phyloP scores from a whole-genome alignment of 1,139 yeast genomes.

The Taphrina pruni region DNA sequence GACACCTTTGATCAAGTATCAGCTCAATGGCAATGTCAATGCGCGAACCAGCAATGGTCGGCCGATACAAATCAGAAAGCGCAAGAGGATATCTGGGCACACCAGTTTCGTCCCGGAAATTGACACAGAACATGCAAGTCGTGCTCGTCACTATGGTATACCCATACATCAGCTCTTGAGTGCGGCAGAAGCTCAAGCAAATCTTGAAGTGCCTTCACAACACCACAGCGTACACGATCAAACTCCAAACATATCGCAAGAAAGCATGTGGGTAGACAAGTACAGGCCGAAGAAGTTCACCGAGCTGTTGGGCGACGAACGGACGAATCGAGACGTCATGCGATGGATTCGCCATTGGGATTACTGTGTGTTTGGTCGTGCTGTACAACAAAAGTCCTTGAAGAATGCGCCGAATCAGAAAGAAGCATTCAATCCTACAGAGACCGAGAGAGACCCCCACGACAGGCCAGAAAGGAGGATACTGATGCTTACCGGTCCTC shows the following conservation, averaged over 20 bases:
- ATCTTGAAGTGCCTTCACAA: neutral
- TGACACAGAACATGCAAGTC: slow-evolving; percentile 28
- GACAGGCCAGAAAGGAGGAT: slow-evolving; percentile 76
- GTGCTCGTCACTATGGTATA: slow-evolving; percentile 31
- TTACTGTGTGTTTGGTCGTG: slow-evolving; percentile 63
- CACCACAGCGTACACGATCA: neutral
- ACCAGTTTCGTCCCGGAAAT: slow-evolving; percentile 21
- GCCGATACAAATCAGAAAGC: neutral
- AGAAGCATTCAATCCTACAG: slow-evolving; percentile 8
- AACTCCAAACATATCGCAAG: neutral
- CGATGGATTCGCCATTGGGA: slow-evolving; percentile 88
- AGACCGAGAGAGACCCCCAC: slow-evolving; percentile 57
- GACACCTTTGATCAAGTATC: neutral
- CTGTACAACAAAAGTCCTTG: neutral
- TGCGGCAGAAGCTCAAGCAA: slow-evolving; percentile 8
- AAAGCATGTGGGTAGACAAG: slow-evolving; percentile 66
- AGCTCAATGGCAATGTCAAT: slow-evolving; percentile 7
- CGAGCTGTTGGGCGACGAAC: slow-evolving; percentile 81
- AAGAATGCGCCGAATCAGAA: neutral
- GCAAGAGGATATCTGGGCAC: slow-evolving; percentile 12
- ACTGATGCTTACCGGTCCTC: slow-evolving; percentile 83
- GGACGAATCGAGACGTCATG: slow-evolving; percentile 70
- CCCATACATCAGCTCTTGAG: slow-evolving; percentile 16
- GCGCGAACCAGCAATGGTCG: slow-evolving; percentile 31
- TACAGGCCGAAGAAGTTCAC: slow-evolving; percentile 77